These are phyloP conservation scores for Bassia scoparia DNA, from an alignment of 148 eudicot genomes.

Conservation along the genomic window DNA sequence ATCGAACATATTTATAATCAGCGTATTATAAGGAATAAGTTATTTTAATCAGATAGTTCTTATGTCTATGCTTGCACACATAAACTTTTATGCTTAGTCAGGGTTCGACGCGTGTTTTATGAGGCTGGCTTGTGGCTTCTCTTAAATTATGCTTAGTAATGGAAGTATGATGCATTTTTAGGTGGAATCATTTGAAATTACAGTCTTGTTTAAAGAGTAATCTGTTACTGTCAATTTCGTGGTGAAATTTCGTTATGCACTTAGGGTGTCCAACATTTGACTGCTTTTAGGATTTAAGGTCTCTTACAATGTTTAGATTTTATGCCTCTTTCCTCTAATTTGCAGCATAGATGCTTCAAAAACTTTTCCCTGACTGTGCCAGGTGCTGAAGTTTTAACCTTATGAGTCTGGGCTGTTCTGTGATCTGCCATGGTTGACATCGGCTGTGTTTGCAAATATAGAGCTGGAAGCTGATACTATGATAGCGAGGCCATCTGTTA, in stretches of 20 bases:
- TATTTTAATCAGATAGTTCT: neutral
- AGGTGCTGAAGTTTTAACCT: slow-evolving; percentile 97
- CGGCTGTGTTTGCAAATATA: slow-evolving; percentile 92
- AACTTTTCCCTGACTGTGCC: slow-evolving; percentile 28
- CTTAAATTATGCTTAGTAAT: too few species aligned
- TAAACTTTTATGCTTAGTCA: neutral
- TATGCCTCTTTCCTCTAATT: neutral
- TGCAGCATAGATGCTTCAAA: neutral
- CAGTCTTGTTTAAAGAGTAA: neutral
- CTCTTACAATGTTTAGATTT: too few species aligned
- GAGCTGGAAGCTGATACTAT: slow-evolving; percentile 99
- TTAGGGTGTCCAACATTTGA: slow-evolving; percentile 1
- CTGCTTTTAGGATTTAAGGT: neutral
- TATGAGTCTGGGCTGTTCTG: slow-evolving; percentile 80
- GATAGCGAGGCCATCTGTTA: slow-evolving; percentile 75
- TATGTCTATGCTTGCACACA: neutral
- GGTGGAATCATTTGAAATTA: neutral
- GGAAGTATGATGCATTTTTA: neutral
- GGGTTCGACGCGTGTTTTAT: too few species aligned
- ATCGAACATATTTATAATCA: slow-evolving; percentile 97
- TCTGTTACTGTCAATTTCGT: neutral
- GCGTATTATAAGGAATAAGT: slow-evolving; percentile 36
- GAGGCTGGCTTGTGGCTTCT: too few species aligned
- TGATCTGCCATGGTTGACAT: slow-evolving; percentile 96
- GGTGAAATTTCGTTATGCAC: neutral